Conservation (phyloP, 129 eudicot species). For the Centrapalus pauciflorus region DNA sequence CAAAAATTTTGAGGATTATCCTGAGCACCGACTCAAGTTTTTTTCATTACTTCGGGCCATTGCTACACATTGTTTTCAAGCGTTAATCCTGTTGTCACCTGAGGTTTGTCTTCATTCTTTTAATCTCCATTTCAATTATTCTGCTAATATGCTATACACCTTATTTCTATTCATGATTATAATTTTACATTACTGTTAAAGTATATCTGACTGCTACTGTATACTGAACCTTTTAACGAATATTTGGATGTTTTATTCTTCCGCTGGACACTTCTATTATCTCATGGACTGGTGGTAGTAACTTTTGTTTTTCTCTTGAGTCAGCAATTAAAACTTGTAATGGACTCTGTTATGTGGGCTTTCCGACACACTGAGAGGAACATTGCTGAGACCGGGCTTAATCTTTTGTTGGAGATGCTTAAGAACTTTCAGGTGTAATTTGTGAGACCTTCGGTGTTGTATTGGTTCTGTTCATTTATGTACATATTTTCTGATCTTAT, state of each 20-base stretch:
- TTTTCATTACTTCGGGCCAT: slow-evolving; percentile 92
- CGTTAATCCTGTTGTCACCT: slow-evolving; percentile 72
- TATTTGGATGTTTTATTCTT: not conserved
- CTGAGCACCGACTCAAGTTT: slow-evolving; percentile 96
- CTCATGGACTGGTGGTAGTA: not conserved
- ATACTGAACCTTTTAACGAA: not conserved
- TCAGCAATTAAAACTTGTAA: slow-evolving; percentile 95
- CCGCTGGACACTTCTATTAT: not conserved
- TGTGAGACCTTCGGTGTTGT: not conserved
- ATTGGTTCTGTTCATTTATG: not conserved
- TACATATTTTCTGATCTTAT: not conserved
- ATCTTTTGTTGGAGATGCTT: slow-evolving; percentile 87
- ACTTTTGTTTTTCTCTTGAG: not conserved
- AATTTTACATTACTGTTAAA: not conserved
- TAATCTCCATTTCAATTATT: not conserved
- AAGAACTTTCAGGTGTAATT: slow-evolving; percentile 84
- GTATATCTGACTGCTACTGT: not conserved
- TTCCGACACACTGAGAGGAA: slow-evolving; percentile 98
- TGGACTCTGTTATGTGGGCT: slow-evolving; percentile 99
- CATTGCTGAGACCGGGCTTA: slow-evolving; percentile 96
- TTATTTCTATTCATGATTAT: not conserved
- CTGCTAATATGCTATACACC: not conserved
- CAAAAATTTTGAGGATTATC: slow-evolving; percentile 97
- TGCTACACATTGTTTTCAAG: slow-evolving; percentile 92
- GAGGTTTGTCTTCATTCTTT: slow-evolving; percentile 52